Conservation (phyloP, 2,329 filamentous ascomycete species). For the Thelonectria discophora region DNA sequence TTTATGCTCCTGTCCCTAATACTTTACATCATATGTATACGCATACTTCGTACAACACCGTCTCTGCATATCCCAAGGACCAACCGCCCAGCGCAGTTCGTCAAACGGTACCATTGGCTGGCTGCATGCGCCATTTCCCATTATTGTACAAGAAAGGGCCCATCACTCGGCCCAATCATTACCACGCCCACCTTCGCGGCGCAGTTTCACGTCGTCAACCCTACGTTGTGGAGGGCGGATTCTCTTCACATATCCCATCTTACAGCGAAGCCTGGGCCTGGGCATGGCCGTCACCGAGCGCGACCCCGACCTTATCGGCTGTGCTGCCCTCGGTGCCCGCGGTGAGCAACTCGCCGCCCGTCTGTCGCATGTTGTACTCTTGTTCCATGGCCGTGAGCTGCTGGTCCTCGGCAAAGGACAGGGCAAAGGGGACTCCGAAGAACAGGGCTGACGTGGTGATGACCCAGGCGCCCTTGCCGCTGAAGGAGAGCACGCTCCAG, state of each 20-base stretch:
- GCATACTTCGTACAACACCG: slow-evolving; percentile 30
- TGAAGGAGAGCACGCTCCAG: slow-evolving; percentile 70
- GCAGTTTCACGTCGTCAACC: slow-evolving; percentile 23
- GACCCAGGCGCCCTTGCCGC: slow-evolving; percentile 90
- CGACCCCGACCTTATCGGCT: slow-evolving; percentile 59
- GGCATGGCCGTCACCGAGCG: slow-evolving; percentile 56
- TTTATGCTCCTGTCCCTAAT: slow-evolving; percentile 33
- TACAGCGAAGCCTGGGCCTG: slow-evolving; percentile 63
- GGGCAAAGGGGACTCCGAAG: slow-evolving; percentile 89
- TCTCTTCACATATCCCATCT: slow-evolving; percentile 33
- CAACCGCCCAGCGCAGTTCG: slow-evolving; percentile 34
- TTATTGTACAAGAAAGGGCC: slow-evolving; percentile 42
- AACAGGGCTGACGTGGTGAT: slow-evolving; percentile 89
- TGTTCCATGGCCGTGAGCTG: slow-evolving; percentile 97
- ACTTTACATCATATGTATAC: slow-evolving; percentile 41
- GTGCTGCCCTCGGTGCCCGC: slow-evolving; percentile 56
- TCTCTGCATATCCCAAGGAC: slow-evolving; percentile 26
- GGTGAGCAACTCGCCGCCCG: slow-evolving; percentile 76
- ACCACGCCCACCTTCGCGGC: slow-evolving; percentile 33
- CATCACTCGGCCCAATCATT: slow-evolving; percentile 33
- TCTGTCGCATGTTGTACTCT: slow-evolving; percentile 95
- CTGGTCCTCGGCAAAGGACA: slow-evolving; percentile 95
- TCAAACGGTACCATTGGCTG: slow-evolving; percentile 36
- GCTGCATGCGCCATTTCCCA: slow-evolving; percentile 40
- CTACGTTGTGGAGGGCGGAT: slow-evolving; percentile 20